A percentile compares a stretch with the other conserved stretches of the same genome.
Evolutionary conservation across 2,329 filamentous ascomycete genomes (phyloP).

Genomic region (Aspergillus sojae): DNA sequence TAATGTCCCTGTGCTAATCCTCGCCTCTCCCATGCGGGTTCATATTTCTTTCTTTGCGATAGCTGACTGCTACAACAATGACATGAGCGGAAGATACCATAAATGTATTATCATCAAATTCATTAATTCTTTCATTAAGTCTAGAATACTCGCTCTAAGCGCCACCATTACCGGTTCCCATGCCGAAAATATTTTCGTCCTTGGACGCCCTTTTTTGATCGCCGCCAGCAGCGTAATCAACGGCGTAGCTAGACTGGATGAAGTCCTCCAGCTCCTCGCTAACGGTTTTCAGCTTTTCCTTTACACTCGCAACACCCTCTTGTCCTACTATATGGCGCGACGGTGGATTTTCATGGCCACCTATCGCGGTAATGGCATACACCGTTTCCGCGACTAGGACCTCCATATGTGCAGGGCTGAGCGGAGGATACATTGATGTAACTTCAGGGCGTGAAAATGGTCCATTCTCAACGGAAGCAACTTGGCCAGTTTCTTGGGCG

Average conservation of each 20-base stretch:
- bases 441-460: conserved; percentile 49
- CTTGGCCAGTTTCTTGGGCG: conserved; percentile 20
- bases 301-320: conserved; percentile 84
- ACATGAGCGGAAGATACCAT: neutral
- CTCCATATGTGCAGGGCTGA: conserved; percentile 70
- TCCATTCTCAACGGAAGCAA: conserved; percentile 32
- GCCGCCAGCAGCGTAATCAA: conserved; percentile 58
- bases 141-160: conserved; percentile 9
- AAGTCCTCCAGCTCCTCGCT: conserved; percentile 97
- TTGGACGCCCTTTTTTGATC: conserved; percentile 26
- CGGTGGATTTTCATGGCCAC: conserved; percentile 93
- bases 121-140: conserved; percentile 2
- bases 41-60: neutral
- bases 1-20: neutral
- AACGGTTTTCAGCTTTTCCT: conserved; percentile 94
- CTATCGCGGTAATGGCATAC: conserved; percentile 86
- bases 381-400: conserved; percentile 84
- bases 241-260: conserved; percentile 82
- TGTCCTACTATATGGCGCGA: conserved; percentile 90
- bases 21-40: too few species aligned
- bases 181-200: conserved; percentile 19
- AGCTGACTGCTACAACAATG: neutral
- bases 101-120: neutral
- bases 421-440: conserved; percentile 72
- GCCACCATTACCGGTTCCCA: conserved; percentile 20